These are phyloP conservation scores for Omphalotus guepiniiformis DNA, from an alignment of 768 basidiomycete species.

Conservation along the genomic window DNA sequence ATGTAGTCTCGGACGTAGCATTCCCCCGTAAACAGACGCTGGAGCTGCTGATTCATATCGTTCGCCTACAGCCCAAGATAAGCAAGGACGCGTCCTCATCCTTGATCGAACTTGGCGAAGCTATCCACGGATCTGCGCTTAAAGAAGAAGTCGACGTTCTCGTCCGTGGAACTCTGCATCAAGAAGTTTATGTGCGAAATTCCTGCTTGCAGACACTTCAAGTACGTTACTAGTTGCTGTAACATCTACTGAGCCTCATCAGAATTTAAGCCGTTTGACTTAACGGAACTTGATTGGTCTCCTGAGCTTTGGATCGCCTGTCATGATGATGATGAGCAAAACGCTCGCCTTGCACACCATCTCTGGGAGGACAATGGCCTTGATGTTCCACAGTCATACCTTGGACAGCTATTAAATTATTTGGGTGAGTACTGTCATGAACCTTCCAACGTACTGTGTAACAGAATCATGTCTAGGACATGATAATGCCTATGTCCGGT, in stretches of 20 bases:
- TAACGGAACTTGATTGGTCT: conserved; percentile 93
- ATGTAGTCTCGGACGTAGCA: conserved; percentile 57
- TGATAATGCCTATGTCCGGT: conserved; percentile 75
- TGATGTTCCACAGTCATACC: conserved; percentile 70
- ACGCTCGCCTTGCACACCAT: conserved; percentile 71
- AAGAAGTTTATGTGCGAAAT: conserved; percentile 84
- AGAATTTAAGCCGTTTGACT: conserved; percentile 71
- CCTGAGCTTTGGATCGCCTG: conserved; percentile 83
- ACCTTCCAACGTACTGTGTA: neutral
- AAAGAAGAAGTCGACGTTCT: conserved; percentile 61
- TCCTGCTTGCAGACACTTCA: conserved; percentile 89
- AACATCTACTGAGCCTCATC: neutral
- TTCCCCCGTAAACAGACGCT: conserved; percentile 77
- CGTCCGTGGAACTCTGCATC: conserved; percentile 70
- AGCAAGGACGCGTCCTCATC: conserved; percentile 81
- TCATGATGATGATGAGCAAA: conserved; percentile 86
- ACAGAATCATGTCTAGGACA: conserved; percentile 50
- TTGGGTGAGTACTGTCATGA: conserved; percentile 52
- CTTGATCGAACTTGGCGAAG: conserved; percentile 76
- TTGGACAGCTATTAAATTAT: conserved; percentile 55
- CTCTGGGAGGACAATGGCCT: conserved; percentile 96
- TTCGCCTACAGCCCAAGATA: conserved; percentile 74
- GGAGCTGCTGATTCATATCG: conserved; percentile 63
- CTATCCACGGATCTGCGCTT: conserved; percentile 63
- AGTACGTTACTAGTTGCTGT: conserved; percentile 35